These are phyloP conservation scores for Cytospora schulzeri DNA, from an alignment of 2,329 filamentous ascomycete species.

Conservation along the genomic window DNA sequence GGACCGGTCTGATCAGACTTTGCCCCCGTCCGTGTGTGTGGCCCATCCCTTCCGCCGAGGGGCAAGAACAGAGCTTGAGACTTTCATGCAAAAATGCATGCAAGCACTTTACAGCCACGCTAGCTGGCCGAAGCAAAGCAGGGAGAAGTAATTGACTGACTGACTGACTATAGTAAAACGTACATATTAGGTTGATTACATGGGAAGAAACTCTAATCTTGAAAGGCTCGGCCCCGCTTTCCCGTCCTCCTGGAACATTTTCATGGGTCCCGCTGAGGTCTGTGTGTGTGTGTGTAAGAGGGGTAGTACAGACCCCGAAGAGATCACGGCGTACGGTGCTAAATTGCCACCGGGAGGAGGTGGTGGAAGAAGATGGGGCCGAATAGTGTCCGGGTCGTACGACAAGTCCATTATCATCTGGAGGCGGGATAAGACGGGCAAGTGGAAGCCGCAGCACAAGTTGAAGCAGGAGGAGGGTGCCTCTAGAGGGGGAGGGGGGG, in stretches of 20 bases:
- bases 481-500: constrained; percentile 39
- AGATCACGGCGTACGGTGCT: constrained; percentile 79
- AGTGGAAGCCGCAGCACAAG: constrained; percentile 78
- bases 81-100: too few relatives aligned
- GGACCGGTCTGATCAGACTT: too few relatives aligned
- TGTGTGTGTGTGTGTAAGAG: too few relatives aligned
- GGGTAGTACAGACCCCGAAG: constrained; percentile 72
- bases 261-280: too few relatives aligned
- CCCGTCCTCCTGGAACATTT: background rate
- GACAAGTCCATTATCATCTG: constrained; percentile 96
- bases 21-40: too few relatives aligned
- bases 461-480: constrained; percentile 75
- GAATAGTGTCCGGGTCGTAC: constrained; percentile 97
- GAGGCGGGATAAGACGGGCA: constrained; percentile 81
- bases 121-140: background rate
- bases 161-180: too few relatives aligned
- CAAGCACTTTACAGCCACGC: background rate
- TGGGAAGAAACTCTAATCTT: too few relatives aligned
- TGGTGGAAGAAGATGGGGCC: constrained; percentile 75
- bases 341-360: constrained; percentile 90
- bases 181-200: too few relatives aligned
- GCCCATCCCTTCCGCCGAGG: background rate
- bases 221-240: background rate
- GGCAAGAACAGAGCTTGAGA: background rate
- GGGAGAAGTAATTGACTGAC: too few relatives aligned